These are phyloP conservation scores for Bathelium albidoporum DNA, from an alignment of 495 filamentous ascomycete species.

Conservation along the genomic window DNA sequence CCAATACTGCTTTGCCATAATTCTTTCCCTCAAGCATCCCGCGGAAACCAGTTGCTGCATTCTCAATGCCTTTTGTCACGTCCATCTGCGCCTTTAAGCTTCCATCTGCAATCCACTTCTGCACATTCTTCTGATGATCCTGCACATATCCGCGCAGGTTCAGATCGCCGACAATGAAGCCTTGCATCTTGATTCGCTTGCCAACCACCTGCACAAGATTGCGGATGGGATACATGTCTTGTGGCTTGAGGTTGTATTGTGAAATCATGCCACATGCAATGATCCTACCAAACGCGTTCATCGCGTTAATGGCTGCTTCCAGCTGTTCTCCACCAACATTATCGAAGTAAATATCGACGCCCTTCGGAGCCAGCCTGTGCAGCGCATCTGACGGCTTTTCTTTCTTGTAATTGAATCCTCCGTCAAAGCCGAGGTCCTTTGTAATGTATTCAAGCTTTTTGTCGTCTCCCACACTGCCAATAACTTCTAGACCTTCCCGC, in stretches of 20 bases:
- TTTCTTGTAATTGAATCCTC: conserved; percentile 54
- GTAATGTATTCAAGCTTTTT: conserved; percentile 42
- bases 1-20: conserved; percentile 81
- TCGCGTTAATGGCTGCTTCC: conserved; percentile 56
- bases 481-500: conserved; percentile 74
- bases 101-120: conserved; percentile 77
- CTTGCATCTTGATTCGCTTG: conserved; percentile 55
- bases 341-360: conserved; percentile 92
- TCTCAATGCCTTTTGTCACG: conserved; percentile 73
- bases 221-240: conserved; percentile 56
- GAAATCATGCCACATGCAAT: conserved; percentile 62
- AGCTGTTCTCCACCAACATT: conserved; percentile 88
- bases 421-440: conserved; percentile 43
- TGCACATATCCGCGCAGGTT: conserved; percentile 60
- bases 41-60: conserved; percentile 67
- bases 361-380: conserved; percentile 62
- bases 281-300: conserved; percentile 66
- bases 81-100: conserved; percentile 61
- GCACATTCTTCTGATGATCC: conserved; percentile 73
- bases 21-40: conserved; percentile 85
- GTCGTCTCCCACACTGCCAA: conserved; percentile 55
- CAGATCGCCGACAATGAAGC: conserved; percentile 59
- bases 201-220: conserved; percentile 48
- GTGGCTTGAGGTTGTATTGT: conserved; percentile 57
- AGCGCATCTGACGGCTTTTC: conserved; percentile 61